Base-by-base conservation (phyloP, 768 basidiomycete species). In the Lactarius evosmus region DNA sequence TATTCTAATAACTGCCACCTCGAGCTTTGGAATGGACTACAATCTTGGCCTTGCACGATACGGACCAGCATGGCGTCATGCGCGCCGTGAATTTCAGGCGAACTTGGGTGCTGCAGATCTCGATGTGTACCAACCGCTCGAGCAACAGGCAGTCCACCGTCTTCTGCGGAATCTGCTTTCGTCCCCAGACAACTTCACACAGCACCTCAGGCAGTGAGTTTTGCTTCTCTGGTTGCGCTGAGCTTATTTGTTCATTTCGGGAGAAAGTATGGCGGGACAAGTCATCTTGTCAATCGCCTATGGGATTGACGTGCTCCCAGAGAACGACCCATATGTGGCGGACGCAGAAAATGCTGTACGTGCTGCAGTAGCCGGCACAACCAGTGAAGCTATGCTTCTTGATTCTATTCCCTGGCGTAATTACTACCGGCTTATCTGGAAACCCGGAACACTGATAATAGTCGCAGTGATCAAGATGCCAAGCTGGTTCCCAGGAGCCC, bases 161-260 rank as follows among this genome's bases (percentile, higher is more conserved):
- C 46, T 49, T 49, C 46, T 49, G 25, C 46, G 46, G 5, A 49
- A 49, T 12, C 46, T 49, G 2, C 46, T 49, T 22, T 49, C 46
- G 1, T 49, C 25, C 22, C 56, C 56, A 40, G 36, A 41, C 4
- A 16, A 34, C 17, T 36, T 27, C 16, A 22, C 9, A 22, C 56
- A 40, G 30, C 52, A 53, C 52, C 30, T 53, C 17, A 53, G 52
- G n/a, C 52, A 53, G 52, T 53, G 52, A 53, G 52, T 53, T 2
- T 2, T 16, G 3, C 29, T 7, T 8, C 29, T 7, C 17, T 9
- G 7, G 11, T 49, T 22, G 11, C 5, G 12, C 14, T 4, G 5
- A 49, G 2, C 2, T 7, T 14, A 49, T 49, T 25, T 49, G 0
- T 49, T 49, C 0, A 49, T 25, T 12, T 12, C 46, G 14, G 6